Evolutionary conservation across 108 stramenopile genomes (phyloP), one percentile per base, ranked within the genome.

Genomic region (Stephanodiscus triporus): DNA sequence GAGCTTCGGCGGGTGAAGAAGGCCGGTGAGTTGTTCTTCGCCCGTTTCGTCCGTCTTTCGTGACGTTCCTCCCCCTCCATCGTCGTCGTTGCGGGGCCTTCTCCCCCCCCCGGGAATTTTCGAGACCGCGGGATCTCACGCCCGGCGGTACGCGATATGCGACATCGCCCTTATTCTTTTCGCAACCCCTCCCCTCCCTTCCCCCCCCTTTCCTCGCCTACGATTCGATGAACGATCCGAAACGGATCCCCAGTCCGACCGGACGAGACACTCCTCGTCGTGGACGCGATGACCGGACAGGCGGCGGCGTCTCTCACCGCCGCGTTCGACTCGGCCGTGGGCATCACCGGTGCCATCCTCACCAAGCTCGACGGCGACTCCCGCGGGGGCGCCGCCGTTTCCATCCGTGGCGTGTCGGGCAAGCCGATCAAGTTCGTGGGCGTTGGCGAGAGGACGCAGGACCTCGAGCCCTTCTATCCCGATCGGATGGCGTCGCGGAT

Each of bases 211-310:
- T n/a, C 6, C 27, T 29, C 26, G n/a, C 14, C 26, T 29, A 0
- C 11, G 5, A 56, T 53, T 13, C 55, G 27, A 56, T 29, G 26
- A 26, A 22, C 11, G 11, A 26, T 9, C 11, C n/a, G 2, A 4
- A 29, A 8, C 17, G 2, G 26, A 23, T 8, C 13, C 23, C 72
- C 83, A 49, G 89, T 95, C 4, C 65, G 88, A 68, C 93, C 98
- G 11, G 88, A 93, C 61, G 98, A 98, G 80, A 95, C 95, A 27
- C 84, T 98, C n/a, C 88, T 98, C 19, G 96, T 98, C 16, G 96
- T 98, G 9, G 98, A 98, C 78, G 96, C 97, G 50, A 97, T 98
- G 97, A 98, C 97, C 7, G 98, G 98, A 38, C 98, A 98, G 75
- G 98, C 96, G 60, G 98, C 98, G 13, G 98, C 98, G 8, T 89